Evolutionary conservation across 441 rosid genomes (phyloP).

Genomic region (Syzygium syzygioides): DNA sequence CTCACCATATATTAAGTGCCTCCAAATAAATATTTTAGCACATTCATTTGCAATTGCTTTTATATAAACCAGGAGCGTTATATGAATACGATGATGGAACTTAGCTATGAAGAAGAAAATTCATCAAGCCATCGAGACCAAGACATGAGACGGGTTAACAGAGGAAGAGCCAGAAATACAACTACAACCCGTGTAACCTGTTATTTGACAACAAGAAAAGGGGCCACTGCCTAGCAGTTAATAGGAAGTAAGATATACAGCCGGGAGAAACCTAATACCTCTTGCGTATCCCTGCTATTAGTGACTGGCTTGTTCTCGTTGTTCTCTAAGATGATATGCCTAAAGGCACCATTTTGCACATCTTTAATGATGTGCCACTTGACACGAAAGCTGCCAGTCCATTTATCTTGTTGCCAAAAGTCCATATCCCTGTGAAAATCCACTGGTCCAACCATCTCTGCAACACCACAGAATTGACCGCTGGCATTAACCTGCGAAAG

Average conservation of each 20-base stretch:
- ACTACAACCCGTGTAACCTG: background rate
- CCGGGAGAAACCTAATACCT: constrained; percentile 33
- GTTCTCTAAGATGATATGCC: constrained; percentile 78
- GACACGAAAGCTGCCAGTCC: constrained; percentile 90
- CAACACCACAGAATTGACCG: constrained; percentile 91
- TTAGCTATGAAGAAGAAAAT: background rate
- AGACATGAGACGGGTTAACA: background rate
- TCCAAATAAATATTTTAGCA: background rate
- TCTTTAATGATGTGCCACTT: constrained; percentile 92
- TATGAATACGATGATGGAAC: background rate
- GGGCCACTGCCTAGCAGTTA: background rate
- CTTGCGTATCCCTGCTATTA: constrained; percentile 97
- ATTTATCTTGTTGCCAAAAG: constrained; percentile 96
- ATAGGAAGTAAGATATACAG: background rate
- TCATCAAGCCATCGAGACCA: background rate
- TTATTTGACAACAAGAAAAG: background rate
- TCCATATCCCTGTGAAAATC: constrained; percentile 73
- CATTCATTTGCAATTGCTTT: background rate
- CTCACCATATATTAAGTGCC: background rate
- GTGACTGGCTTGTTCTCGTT: constrained; percentile 94
- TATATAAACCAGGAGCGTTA: background rate
- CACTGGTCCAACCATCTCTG: constrained; percentile 89
- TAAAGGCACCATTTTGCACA: constrained; percentile 60
- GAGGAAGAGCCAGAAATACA: background rate
- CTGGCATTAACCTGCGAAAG: constrained; percentile 77